Evolutionary conservation across 495 filamentous ascomycete genomes (phyloP).

Genomic region (Apodospora peruviana): DNA sequence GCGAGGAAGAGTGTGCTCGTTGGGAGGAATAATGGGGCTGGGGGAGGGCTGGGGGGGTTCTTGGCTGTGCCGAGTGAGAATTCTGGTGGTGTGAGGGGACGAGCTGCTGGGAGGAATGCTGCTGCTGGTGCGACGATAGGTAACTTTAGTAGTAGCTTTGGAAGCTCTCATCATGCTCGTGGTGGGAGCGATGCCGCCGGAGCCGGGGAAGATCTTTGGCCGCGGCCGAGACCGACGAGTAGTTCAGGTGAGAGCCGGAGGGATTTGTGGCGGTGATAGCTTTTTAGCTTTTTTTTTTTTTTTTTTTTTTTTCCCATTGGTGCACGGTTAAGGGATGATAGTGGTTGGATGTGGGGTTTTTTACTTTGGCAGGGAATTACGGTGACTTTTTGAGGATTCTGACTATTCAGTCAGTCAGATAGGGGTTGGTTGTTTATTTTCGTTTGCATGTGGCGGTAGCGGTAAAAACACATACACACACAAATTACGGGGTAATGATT

Average conservation of each 20-base stretch:
- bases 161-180: background rate
- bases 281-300: background rate
- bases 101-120: background rate
- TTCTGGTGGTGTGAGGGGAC: background rate
- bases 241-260: background rate
- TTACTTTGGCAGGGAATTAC: no score
- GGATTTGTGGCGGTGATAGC: background rate
- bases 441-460: no score
- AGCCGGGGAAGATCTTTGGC: background rate
- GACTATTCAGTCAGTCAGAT: no score
- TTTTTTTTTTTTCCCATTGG: no score
- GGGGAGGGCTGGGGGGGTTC: constrained; percentile 73
- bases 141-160: background rate
- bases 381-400: no score
- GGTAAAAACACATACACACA: no score
- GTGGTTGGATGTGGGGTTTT: no score
- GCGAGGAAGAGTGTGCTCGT: constrained; percentile 43
- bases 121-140: background rate
- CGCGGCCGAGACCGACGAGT: background rate
- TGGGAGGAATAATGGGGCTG: constrained; percentile 73
- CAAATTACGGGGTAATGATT: no score
- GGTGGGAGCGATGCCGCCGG: background rate
- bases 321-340: no score
- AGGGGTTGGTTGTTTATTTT: no score
- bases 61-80: constrained; percentile 60